phyloP scores from a whole-genome alignment of 208 protist genomes.

The Leishmania tropica region DNA sequence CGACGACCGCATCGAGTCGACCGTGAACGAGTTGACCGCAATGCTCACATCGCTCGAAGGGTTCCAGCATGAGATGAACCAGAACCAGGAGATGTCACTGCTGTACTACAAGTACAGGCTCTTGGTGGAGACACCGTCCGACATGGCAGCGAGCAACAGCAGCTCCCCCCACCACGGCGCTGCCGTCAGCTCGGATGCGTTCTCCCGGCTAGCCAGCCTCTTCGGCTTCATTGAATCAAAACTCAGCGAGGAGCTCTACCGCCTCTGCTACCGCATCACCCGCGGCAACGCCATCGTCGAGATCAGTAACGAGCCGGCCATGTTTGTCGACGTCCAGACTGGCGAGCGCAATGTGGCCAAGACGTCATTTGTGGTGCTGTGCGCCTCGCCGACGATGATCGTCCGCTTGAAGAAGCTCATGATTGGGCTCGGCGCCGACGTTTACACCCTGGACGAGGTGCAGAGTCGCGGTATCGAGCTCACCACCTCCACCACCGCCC shows the following conservation, averaged over 20 bases:
- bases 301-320: slow-evolving; percentile 82
- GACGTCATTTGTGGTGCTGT: slow-evolving; percentile 97
- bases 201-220: slow-evolving; percentile 80
- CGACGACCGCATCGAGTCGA: slow-evolving; percentile 61
- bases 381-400: slow-evolving; percentile 89
- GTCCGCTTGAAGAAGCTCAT: slow-evolving; percentile 96
- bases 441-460: slow-evolving; percentile 77
- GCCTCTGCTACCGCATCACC: slow-evolving; percentile 95
- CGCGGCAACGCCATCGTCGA: slow-evolving; percentile 96
- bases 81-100: slow-evolving; percentile 80
- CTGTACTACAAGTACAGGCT: slow-evolving; percentile 89
- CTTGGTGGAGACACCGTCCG: slow-evolving; percentile 71
- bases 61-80: slow-evolving; percentile 59
- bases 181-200: slow-evolving; percentile 23
- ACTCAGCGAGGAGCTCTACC: slow-evolving; percentile 88
- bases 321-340: slow-evolving; percentile 88
- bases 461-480: slow-evolving; percentile 15
- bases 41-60: slow-evolving; percentile 44
- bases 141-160: slow-evolving; percentile 55
- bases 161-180: slow-evolving; percentile 30
- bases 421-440: slow-evolving; percentile 91
- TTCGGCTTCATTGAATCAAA: slow-evolving; percentile 94
- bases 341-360: slow-evolving; percentile 87
- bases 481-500: slow-evolving; percentile 2
- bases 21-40: slow-evolving; percentile 40